These are phyloP conservation scores for Trichosporon faecale DNA, from an alignment of 1,284 basidiomycete genomes.

Conservation along the genomic window DNA sequence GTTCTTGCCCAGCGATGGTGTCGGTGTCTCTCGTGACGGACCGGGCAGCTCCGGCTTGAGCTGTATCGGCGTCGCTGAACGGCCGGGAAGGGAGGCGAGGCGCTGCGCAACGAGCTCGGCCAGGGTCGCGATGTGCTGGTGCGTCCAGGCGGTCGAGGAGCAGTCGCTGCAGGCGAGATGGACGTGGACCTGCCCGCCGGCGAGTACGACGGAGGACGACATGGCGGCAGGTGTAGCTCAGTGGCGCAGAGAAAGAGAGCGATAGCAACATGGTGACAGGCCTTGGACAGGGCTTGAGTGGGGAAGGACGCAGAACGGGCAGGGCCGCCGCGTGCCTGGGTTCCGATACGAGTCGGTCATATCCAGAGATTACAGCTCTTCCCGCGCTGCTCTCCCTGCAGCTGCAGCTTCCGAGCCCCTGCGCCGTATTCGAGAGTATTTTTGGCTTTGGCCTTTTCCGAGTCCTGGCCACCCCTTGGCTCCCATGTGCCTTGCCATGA, in stretches of 20 bases:
- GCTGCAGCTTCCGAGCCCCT: not conserved
- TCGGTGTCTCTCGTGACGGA: not conserved
- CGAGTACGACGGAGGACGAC: conserved; percentile 15
- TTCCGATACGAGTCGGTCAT: not conserved
- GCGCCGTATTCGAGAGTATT: not conserved
- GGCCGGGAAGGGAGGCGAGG: not conserved
- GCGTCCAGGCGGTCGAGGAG: conserved; percentile 12
- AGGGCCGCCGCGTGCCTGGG: not conserved
- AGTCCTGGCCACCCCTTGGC: not conserved
- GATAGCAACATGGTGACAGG: not conserved
- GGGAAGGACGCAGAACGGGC: not conserved
- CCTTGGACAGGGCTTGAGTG: not conserved
- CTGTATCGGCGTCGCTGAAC: not conserved
- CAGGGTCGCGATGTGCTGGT: conserved; percentile 19
- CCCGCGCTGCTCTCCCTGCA: not conserved
- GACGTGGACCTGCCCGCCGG: conserved; percentile 16
- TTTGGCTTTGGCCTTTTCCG: not conserved
- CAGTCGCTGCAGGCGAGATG: conserved; percentile 16
- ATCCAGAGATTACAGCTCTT: not conserved
- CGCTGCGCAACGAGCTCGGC: conserved; percentile 15
- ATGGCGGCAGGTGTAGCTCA: not conserved
- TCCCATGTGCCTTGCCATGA: not conserved
- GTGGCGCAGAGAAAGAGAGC: not conserved
- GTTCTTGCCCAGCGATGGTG: conserved; percentile 17
- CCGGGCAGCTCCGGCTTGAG: not conserved